Conservation (phyloP, 108 stramenopile species). For the Pseudonitzschia multiseries region DNA sequence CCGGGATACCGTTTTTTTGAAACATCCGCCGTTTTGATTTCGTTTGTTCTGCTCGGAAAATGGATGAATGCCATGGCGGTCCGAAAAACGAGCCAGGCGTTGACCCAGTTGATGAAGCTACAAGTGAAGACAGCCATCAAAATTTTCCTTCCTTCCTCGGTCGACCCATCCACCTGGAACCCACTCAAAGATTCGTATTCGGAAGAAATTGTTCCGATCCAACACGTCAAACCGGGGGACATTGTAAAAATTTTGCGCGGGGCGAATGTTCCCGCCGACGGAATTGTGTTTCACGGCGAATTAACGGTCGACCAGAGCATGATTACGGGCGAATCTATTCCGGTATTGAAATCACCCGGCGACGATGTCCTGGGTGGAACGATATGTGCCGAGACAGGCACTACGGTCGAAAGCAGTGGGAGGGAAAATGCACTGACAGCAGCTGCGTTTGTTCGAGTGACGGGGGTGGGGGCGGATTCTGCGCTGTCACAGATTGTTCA, state of each 20-base stretch:
- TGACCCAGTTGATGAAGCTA: conserved; percentile 85
- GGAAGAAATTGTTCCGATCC: conserved; percentile 38
- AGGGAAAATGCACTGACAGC: conserved; percentile 6
- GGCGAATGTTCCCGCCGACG: conserved; percentile 78
- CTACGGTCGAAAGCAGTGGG: conserved; percentile 27
- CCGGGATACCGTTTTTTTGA: conserved; percentile 77
- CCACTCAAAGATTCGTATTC: conserved; percentile 30
- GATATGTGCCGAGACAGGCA: conserved; percentile 44
- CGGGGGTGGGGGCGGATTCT: conserved; percentile 72
- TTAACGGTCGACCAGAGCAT: conserved; percentile 88
- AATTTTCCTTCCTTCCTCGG: conserved; percentile 15
- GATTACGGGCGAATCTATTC: conserved; percentile 92
- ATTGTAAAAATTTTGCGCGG: conserved; percentile 74
- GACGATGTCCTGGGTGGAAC: conserved; percentile 72
- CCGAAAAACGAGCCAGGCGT: conserved; percentile 83
- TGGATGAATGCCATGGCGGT: conserved; percentile 88
- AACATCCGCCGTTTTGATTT: conserved; percentile 94
- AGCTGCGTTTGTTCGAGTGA: conserved; percentile 68
- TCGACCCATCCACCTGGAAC: conserved; percentile 17
- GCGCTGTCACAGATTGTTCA: conserved; percentile 80
- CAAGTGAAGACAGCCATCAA: conserved; percentile 48
- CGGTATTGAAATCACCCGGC: conserved; percentile 72
- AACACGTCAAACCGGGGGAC: conserved; percentile 55
- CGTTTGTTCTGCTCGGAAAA: conserved; percentile 95
- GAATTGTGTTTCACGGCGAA: conserved; percentile 70